Evolutionary conservation across 2,329 filamentous ascomycete genomes (phyloP).

Genomic region (Aureobasidium sp.): DNA sequence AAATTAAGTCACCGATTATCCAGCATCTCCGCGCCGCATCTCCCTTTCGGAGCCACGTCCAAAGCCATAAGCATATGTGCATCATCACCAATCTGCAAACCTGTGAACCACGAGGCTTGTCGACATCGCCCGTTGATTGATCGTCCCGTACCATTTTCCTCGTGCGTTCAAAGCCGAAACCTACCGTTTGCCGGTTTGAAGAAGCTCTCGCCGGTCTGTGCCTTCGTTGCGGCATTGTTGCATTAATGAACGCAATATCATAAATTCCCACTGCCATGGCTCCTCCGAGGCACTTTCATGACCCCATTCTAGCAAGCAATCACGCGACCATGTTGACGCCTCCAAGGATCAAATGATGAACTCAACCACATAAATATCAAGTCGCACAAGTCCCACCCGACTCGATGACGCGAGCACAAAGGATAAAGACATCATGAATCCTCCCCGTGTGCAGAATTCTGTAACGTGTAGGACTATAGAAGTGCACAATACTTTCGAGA

Average conservation of each 20-base stretch:
- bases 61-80: not conserved
- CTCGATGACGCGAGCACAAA: slow-evolving; percentile 1
- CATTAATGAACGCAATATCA: too few relatives aligned
- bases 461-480: too few relatives aligned
- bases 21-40: not conserved
- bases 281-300: not conserved
- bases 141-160: not conserved
- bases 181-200: not conserved
- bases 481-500: too few relatives aligned
- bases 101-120: not conserved
- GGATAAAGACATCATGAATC: not conserved
- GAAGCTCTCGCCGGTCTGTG: not conserved
- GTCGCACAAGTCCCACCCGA: not conserved
- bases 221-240: not conserved
- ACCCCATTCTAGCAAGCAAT: not conserved
- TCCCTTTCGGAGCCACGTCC: not conserved
- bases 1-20: not conserved
- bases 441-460: too few relatives aligned
- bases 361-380: not conserved
- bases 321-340: not conserved
- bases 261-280: too few relatives aligned
- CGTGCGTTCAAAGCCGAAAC: not conserved
- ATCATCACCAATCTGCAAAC: not conserved
- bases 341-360: not conserved
- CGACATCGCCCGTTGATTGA: not conserved